Evolutionary conservation across 2,329 filamentous ascomycete genomes (phyloP).

Genomic region (Paracoccidioides brasiliensis): DNA sequence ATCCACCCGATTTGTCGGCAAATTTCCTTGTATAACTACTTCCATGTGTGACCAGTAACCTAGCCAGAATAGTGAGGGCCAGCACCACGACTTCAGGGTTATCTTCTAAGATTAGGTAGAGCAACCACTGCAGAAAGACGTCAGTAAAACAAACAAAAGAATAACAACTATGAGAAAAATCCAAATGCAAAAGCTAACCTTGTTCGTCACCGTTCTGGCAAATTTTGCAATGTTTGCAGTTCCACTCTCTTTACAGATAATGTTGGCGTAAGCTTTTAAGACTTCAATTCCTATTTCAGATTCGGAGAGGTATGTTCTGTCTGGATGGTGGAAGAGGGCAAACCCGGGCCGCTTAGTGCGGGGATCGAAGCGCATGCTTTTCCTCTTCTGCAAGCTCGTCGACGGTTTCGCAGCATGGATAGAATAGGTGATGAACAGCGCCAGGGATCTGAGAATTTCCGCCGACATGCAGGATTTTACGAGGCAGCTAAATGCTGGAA

Average conservation of each 20-base stretch:
- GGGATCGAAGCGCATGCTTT: conserved; percentile 27
- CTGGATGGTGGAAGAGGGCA: conserved; percentile 29
- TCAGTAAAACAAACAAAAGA: conserved; percentile 1
- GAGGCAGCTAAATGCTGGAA: conserved; percentile 65
- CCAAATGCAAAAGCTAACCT: conserved; percentile 44
- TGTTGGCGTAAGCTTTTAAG: conserved; percentile 60
- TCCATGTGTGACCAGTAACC: conserved; percentile 72
- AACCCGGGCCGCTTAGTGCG: conserved; percentile 18
- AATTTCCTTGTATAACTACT: conserved; percentile 75
- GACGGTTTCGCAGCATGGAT: conserved; percentile 50
- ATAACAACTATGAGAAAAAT: conserved; percentile 1
- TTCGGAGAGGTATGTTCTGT: conserved; percentile 37
- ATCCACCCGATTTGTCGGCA: conserved; percentile 72
- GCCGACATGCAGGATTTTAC: conserved; percentile 69
- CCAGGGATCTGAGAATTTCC: conserved; percentile 73
- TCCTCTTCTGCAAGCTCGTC: conserved; percentile 33
- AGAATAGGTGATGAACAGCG: conserved; percentile 85
- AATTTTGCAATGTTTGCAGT: conserved; percentile 66
- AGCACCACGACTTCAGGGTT: conserved; percentile 72
- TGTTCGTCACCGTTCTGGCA: conserved; percentile 86
- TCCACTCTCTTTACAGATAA: conserved; percentile 63
- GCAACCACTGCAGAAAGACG: conserved; percentile 53
- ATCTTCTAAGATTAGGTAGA: conserved; percentile 80
- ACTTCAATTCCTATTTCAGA: conserved; percentile 62
- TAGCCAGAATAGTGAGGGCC: conserved; percentile 68